phyloP scores from a whole-genome alignment of 2,329 filamentous ascomycete genomes.

The Aspergillus phoenicis region DNA sequence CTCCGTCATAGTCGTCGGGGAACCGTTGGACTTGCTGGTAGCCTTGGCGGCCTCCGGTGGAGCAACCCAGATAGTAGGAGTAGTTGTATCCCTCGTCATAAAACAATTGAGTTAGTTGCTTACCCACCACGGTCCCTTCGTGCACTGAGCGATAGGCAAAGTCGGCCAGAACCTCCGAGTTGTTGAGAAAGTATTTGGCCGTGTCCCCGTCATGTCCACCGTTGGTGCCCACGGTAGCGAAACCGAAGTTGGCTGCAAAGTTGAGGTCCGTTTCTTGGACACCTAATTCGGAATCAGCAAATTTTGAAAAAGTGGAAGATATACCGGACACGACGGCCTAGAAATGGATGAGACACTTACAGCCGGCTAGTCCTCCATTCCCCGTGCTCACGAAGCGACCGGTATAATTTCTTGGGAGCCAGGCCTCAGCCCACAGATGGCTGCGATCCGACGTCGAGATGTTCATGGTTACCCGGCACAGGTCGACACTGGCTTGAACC shows the following conservation, averaged over 20 bases:
- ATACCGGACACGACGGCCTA: too few relatives aligned
- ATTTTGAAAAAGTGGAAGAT: not conserved
- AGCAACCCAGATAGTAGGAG: conserved; percentile 56
- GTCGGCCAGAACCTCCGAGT: conserved; percentile 49
- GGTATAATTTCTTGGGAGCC: conserved; percentile 51
- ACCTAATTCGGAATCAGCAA: conserved; percentile 31
- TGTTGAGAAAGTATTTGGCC: conserved; percentile 51
- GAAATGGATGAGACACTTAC: conserved; percentile 31
- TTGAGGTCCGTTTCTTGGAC: conserved; percentile 50
- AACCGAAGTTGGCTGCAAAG: conserved; percentile 47
- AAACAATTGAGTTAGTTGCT: conserved; percentile 52
- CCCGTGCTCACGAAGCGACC: conserved; percentile 53
- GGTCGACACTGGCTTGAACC: not conserved
- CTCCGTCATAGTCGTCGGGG: conserved; percentile 61
- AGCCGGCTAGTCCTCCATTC: conserved; percentile 54
- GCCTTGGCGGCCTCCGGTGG: conserved; percentile 62
- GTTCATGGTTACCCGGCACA: conserved; percentile 48
- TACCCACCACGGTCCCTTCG: conserved; percentile 50
- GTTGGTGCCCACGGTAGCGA: conserved; percentile 53
- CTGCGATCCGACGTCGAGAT: conserved; percentile 48
- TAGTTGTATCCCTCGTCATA: conserved; percentile 49
- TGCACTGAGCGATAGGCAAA: conserved; percentile 53
- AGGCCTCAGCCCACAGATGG: conserved; percentile 51
- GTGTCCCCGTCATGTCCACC: conserved; percentile 54
- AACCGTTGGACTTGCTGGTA: conserved; percentile 57